These are phyloP conservation scores for Pichia sp. DNA, from an alignment of 1,139 yeast genomes.

Conservation along the genomic window DNA sequence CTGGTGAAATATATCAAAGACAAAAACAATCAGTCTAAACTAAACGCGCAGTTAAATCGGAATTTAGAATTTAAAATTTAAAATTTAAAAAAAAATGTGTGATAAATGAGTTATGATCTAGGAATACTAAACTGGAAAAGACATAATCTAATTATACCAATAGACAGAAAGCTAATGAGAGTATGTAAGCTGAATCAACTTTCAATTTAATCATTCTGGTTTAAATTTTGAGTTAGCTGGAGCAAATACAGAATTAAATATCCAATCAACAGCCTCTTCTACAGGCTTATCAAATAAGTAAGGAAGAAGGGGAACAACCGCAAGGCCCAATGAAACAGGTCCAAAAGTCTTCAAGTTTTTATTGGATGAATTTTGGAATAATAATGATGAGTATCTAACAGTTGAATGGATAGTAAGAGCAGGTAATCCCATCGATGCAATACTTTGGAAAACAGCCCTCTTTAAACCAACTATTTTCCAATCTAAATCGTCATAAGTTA, in stretches of 20 bases:
- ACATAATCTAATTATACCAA: neutral
- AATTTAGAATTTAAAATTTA: neutral
- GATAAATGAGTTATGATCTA: too few relatives aligned
- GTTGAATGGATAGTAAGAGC: conserved; percentile 80
- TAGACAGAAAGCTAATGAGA: neutral
- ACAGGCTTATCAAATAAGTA: conserved; percentile 79
- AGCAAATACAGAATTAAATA: conserved; percentile 37
- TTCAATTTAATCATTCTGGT: neutral
- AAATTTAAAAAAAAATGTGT: neutral
- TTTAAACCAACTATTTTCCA: conserved; percentile 63
- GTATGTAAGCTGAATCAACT: neutral
- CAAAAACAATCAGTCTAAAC: neutral
- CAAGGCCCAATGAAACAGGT: conserved; percentile 71
- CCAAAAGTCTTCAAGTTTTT: conserved; percentile 33
- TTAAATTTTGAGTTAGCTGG: neutral
- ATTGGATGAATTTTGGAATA: conserved; percentile 7
- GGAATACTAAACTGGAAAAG: too few relatives aligned
- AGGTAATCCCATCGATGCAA: conserved; percentile 84
- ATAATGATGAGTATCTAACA: conserved; percentile 44
- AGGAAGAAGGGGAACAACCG: conserved; percentile 74
- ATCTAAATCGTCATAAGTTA: conserved; percentile 40
- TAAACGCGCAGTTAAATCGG: neutral
- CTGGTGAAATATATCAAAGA: neutral
- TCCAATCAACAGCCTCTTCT: conserved; percentile 59
- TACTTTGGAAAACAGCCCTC: conserved; percentile 70